These are phyloP conservation scores for Tausonia pullulans DNA, from an alignment of 1,284 basidiomycete genomes.

Conservation along the genomic window DNA sequence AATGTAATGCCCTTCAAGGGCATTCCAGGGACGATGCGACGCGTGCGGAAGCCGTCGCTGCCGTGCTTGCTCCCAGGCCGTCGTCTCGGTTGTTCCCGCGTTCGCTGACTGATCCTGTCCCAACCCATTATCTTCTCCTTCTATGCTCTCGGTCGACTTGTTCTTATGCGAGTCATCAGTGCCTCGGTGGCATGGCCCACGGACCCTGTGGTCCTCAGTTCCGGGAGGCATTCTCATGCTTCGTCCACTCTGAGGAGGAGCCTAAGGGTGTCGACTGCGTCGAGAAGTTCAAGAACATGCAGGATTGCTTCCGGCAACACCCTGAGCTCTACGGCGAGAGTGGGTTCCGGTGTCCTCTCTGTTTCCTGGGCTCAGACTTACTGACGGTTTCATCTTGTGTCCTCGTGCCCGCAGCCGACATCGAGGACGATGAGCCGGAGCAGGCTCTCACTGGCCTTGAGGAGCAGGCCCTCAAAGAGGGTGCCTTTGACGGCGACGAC, in stretches of 20 bases:
- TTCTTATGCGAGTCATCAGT: constrained; percentile 32
- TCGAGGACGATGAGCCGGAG: not conserved
- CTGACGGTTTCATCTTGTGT: not conserved
- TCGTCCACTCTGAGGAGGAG: constrained; percentile 85
- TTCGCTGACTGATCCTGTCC: too few species aligned
- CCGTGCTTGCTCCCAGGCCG: too few species aligned
- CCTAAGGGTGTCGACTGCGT: constrained; percentile 98
- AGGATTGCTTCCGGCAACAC: constrained; percentile 92
- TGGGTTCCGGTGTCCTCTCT: constrained; percentile 31
- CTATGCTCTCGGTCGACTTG: not conserved
- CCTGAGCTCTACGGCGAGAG: constrained; percentile 92
- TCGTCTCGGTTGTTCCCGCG: too few species aligned
- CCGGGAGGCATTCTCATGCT: constrained; percentile 93
- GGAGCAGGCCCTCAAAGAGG: too few species aligned
- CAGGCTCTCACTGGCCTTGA: not conserved
- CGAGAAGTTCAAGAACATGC: constrained; percentile 96
- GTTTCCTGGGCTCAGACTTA: not conserved
- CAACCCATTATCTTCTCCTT: not conserved
- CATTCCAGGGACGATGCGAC: too few species aligned
- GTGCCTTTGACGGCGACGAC: too few species aligned
- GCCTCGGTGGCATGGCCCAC: constrained; percentile 95
- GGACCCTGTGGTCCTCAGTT: constrained; percentile 93
- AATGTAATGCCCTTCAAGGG: not conserved
- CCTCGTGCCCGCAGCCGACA: not conserved
- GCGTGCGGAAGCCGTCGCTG: too few species aligned